phyloP scores from a whole-genome alignment of 805 yeast species.

The Spencermartinsiella europaea region DNA sequence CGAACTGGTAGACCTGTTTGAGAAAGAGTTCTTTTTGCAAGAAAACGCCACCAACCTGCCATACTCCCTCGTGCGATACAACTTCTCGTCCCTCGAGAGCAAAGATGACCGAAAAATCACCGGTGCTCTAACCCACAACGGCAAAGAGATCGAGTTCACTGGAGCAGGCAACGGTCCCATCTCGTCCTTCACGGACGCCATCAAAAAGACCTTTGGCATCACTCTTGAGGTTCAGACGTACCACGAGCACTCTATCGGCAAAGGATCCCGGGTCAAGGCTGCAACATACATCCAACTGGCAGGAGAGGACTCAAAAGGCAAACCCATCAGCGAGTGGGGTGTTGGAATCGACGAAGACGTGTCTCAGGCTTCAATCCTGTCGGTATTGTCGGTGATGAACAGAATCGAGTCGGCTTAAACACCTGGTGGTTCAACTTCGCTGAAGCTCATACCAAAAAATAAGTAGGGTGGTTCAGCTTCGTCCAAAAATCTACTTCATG shows the following conservation, averaged over 20 bases:
- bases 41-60: constrained; percentile 25
- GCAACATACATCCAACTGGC: constrained; percentile 68
- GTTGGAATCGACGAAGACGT: constrained; percentile 90
- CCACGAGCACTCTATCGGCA: constrained; percentile 76
- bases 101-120: constrained; percentile 41
- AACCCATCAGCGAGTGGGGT: constrained; percentile 61
- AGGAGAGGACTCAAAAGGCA: constrained; percentile 37
- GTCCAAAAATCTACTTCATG: too few relatives aligned
- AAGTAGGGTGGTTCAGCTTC: too few relatives aligned
- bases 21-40: constrained; percentile 47
- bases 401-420: too few relatives aligned
- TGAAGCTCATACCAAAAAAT: too few relatives aligned
- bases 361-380: constrained; percentile 69
- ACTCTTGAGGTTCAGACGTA: constrained; percentile 60
- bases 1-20: constrained; percentile 64
- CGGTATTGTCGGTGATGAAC: constrained; percentile 38
- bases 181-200: constrained; percentile 65
- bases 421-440: too few relatives aligned
- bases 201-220: constrained; percentile 44
- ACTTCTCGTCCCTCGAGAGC: constrained; percentile 27
- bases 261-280: constrained; percentile 65
- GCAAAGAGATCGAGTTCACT: constrained; percentile 35
- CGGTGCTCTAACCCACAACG: constrained; percentile 47
- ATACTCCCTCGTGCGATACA: constrained; percentile 43
- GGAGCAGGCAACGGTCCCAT: constrained; percentile 83